phyloP scores from a whole-genome alignment of 2,329 filamentous ascomycete species.

The Aciculosporium take region DNA sequence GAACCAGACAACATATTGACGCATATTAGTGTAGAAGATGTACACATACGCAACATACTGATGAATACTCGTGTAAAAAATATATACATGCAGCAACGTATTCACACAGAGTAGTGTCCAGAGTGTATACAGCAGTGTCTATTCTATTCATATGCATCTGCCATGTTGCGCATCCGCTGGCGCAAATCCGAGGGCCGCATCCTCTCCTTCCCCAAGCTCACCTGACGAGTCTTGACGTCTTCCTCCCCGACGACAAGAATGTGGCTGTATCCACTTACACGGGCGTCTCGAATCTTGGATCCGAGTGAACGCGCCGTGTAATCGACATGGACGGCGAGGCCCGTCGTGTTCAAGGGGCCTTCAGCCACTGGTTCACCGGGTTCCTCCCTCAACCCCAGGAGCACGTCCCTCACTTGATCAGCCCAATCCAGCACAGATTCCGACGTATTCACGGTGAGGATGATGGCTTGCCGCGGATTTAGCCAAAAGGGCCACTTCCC shows the following conservation, averaged over 20 bases:
- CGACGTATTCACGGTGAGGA: conserved; percentile 57
- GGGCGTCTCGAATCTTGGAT: conserved; percentile 62
- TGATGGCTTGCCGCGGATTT: conserved; percentile 61
- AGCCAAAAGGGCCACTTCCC: conserved; percentile 82
- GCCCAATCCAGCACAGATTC: conserved; percentile 37
- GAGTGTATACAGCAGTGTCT: background rate
- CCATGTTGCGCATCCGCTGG: conserved; percentile 29
- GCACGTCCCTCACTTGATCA: conserved; percentile 30
- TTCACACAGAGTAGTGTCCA: no score
- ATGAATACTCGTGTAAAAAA: no score
- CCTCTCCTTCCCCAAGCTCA: conserved; percentile 29
- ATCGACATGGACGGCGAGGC: conserved; percentile 57
- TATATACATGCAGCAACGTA: background rate
- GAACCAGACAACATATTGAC: background rate
- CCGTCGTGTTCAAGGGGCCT: conserved; percentile 40
- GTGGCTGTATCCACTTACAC: conserved; percentile 54
- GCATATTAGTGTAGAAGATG: background rate
- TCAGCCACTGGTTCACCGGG: conserved; percentile 22
- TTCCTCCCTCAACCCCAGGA: conserved; percentile 30
- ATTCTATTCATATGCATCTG: conserved; percentile 32
- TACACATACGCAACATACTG: no score
- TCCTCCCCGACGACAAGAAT: conserved; percentile 58
- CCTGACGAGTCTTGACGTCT: conserved; percentile 43
- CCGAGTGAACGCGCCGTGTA: conserved; percentile 44
- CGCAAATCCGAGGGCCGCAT: conserved; percentile 32